Percentiles rank a stretch among this genome's conserved stretches.
Conservation (phyloP, 495 filamentous ascomycete species). For the Penicillium flavigenum region DNA sequence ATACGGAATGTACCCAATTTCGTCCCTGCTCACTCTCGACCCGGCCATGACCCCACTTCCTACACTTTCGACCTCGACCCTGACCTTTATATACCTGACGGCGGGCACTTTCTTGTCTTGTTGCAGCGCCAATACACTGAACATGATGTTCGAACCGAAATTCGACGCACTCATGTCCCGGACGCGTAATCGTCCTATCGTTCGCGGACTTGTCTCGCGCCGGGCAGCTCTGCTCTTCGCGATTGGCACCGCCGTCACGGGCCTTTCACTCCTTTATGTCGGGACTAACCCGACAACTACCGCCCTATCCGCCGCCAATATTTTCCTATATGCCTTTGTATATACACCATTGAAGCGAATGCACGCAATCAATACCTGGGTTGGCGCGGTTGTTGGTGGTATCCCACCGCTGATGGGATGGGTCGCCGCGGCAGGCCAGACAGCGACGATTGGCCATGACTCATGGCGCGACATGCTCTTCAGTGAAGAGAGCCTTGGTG, state of each 20-base stretch:
- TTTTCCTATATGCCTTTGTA: conserved; percentile 81
- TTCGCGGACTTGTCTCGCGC: conserved; percentile 75
- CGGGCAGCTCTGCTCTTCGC: conserved; percentile 80
- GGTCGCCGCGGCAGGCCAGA: conserved; percentile 88
- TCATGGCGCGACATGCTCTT: conserved; percentile 79
- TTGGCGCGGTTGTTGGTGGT: conserved; percentile 86
- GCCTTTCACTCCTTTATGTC: conserved; percentile 70
- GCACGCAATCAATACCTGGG: conserved; percentile 89
- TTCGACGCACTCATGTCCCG: conserved; percentile 91
- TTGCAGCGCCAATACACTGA: conserved; percentile 87
- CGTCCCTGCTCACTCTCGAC: conserved; percentile 49
- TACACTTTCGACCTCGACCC: conserved; percentile 78
- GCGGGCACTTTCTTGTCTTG: conserved; percentile 81
- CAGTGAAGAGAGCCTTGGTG: conserved; percentile 67
- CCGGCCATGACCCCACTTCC: conserved; percentile 71
- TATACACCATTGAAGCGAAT: conserved; percentile 93
- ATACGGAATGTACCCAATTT: conserved; percentile 89
- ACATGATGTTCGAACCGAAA: conserved; percentile 92
- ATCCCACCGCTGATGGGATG: conserved; percentile 98
- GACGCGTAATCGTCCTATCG: conserved; percentile 84
- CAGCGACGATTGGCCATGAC: conserved; percentile 66
- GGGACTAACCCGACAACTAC: conserved; percentile 94
- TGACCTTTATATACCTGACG: conserved; percentile 91
- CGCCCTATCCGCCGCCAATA: conserved; percentile 80
- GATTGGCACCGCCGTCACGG: conserved; percentile 60